Evolutionary conservation across 208 protist species (phyloP).

Genomic region (Giardia muris): DNA sequence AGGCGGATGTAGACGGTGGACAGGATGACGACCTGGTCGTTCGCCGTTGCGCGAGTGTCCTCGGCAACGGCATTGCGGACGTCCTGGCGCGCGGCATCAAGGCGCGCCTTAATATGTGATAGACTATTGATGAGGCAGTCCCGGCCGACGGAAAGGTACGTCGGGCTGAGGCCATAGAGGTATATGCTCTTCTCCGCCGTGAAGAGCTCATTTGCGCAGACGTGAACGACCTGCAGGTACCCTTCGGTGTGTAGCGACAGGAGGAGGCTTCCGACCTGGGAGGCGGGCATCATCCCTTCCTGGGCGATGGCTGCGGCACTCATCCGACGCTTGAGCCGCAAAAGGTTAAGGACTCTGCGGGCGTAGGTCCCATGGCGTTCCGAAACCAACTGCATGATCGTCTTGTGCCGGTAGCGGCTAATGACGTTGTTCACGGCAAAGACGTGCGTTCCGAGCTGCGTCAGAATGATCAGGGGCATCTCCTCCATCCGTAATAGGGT

Average conservation of each 20-base stretch:
- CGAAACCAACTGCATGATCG: background rate
- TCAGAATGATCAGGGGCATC: too few species aligned
- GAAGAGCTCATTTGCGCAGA: background rate
- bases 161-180: background rate
- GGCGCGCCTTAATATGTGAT: background rate
- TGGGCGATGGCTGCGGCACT: background rate
- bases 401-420: too few species aligned
- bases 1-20: background rate
- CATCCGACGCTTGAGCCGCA: background rate
- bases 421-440: too few species aligned
- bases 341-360: background rate
- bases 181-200: background rate
- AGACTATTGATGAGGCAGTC: background rate
- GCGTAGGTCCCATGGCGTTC: background rate
- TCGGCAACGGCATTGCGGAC: background rate
- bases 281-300: background rate
- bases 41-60: background rate
- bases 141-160: background rate
- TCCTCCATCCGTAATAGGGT: too few species aligned
- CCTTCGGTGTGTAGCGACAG: background rate
- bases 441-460: too few species aligned
- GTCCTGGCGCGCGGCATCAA: background rate
- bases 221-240: background rate
- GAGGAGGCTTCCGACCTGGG: background rate
- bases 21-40: background rate